These are phyloP conservation scores for Arbutus unedo DNA, from an alignment of 148 eudicot genomes.

Conservation along the genomic window DNA sequence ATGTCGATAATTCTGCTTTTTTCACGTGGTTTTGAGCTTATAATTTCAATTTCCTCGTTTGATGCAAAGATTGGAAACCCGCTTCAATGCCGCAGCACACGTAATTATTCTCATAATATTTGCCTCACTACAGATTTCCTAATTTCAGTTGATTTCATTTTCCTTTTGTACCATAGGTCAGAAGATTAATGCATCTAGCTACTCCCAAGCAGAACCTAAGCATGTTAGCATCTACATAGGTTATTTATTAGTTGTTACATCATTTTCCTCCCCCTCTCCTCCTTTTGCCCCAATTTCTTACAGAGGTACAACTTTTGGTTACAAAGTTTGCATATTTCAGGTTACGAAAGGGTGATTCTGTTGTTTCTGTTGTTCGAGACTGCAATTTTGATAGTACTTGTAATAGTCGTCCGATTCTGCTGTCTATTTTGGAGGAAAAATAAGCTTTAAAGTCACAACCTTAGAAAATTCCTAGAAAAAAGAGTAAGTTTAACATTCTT, in stretches of 20 bases:
- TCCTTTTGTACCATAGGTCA: constrained; percentile 40
- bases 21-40: not conserved
- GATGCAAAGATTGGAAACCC: constrained; percentile 64
- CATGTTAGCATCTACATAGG: constrained; percentile 67
- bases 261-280: too few species aligned
- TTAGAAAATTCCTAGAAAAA: constrained; percentile 77
- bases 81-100: constrained; percentile 55
- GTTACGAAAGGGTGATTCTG: constrained; percentile 60
- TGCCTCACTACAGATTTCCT: not conserved
- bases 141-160: not conserved
- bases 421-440: constrained; percentile 80
- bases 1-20: not conserved
- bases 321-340: constrained; percentile 32
- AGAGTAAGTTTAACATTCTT: constrained; percentile 50
- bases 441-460: constrained; percentile 71
- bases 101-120: constrained; percentile 28
- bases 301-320: not conserved
- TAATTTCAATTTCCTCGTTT: constrained; percentile 16
- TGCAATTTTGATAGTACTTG: constrained; percentile 45
- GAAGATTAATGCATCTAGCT: constrained; percentile 63
- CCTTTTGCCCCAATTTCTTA: not conserved
- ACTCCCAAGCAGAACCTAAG: constrained; percentile 51
- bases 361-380: constrained; percentile 71
- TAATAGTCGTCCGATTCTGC: constrained; percentile 62
- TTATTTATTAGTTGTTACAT: constrained; percentile 16